Conservation (phyloP, 1,139 yeast species). For the Kodamaea suecica region DNA sequence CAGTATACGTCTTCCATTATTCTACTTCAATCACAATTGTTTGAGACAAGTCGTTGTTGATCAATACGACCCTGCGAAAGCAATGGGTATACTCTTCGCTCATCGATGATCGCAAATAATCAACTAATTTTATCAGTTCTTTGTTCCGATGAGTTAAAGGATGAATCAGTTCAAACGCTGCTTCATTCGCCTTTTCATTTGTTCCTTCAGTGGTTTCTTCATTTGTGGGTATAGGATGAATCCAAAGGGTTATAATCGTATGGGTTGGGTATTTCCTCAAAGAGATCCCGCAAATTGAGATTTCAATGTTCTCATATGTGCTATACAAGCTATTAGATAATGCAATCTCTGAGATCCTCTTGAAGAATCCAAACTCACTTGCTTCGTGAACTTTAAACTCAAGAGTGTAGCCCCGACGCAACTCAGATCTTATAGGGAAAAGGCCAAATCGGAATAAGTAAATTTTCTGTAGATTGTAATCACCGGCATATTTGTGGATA, state of each 20-base stretch:
- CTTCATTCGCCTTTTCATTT: too few species aligned
- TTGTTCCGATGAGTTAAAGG: too few species aligned
- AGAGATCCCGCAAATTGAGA: conserved; percentile 19
- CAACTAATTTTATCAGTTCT: too few species aligned
- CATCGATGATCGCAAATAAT: too few species aligned
- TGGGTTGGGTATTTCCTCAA: conserved; percentile 17
- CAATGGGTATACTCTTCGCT: too few species aligned
- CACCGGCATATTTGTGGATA: neutral
- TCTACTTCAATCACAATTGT: too few species aligned
- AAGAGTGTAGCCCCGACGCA: conserved; percentile 37
- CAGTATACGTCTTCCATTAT: too few species aligned
- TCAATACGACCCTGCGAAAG: too few species aligned
- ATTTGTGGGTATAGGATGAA: conserved; percentile 18
- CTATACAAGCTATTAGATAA: conserved; percentile 11
- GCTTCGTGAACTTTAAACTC: conserved; percentile 10
- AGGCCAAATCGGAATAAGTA: conserved; percentile 13
- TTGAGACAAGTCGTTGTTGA: too few species aligned
- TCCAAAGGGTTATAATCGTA: conserved; percentile 23
- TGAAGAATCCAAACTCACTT: conserved; percentile 4
- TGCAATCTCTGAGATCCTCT: conserved; percentile 5
- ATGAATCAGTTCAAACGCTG: too few species aligned
- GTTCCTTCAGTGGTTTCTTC: too few species aligned
- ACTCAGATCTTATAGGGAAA: conserved; percentile 18
- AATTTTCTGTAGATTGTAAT: conserved; percentile 1
- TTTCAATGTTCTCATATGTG: conserved; percentile 1